Evolutionary conservation across 140 eudicot genomes (phyloP), one percentile per base, ranked within the genome.

Genomic region (Flaveria floridana): DNA sequence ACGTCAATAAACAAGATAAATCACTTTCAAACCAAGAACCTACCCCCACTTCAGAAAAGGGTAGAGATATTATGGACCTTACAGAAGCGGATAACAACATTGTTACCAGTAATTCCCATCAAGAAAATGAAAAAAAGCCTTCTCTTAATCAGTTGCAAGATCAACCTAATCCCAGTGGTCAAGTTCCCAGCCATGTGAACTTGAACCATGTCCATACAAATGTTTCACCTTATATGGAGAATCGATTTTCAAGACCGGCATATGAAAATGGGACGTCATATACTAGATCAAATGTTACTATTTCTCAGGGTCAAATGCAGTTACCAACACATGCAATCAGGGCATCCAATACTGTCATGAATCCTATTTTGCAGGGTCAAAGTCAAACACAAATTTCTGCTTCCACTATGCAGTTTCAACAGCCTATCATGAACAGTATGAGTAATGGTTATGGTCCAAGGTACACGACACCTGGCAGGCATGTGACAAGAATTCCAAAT

Each of bases 101-200:
- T 81, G 82, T 82, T 63, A 65, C 41, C 47, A 15, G 13, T 6
- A 23, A 14, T 37, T 16, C 76, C 67, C 41, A 21, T 69, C 89
- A 78, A 73, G 65, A 71, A 39, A 81, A 77, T 66, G 96, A 87
- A n/a, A 79, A 13, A 62, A 92, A 89, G 65, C 89, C 90, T 64
- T 55, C 79, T 66, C 79, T 47, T 34, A 64, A 56, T 77, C 78
- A 55, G 72, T 42, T 74, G 63, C 86, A 70, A 52, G 28, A 28
- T 56, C 87, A 62, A 56, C 56, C 78, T n/a, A 72, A n/a, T 70
- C 28, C 13, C 47, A 57, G 55, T 11, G 44, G 53, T 61, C 75
- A 47, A 28, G 18, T 1, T 65, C 47, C 71, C 39, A 74, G 8
- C 66, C 37, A 23, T 63, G 39, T 77, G 51, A 78, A 52, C 34